phyloP scores from a whole-genome alignment of 352 stramenopile species.

The Phytophthora gonapodyides region DNA sequence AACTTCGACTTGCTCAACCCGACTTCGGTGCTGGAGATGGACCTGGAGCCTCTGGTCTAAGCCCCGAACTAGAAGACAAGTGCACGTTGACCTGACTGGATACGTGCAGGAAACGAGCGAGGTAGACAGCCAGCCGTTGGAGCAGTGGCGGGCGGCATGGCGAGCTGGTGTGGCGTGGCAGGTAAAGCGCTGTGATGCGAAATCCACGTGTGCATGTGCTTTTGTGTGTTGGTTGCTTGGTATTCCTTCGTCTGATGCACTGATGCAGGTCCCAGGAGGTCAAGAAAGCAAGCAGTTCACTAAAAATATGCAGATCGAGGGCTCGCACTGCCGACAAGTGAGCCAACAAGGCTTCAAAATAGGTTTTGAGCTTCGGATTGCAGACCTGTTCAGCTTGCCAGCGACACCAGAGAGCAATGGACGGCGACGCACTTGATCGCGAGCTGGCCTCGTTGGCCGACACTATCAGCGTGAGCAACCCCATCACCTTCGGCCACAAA shows the following conservation, averaged over 20 bases:
- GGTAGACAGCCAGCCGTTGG: conserved; percentile 30
- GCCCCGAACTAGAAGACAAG: conserved; percentile 19
- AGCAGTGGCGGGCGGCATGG: conserved; percentile 5
- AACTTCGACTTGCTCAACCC: conserved; percentile 99
- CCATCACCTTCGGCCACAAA: conserved; percentile 73
- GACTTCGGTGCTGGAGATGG: conserved; percentile 96
- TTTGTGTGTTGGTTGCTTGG: conserved; percentile 14
- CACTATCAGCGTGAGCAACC: conserved; percentile 79
- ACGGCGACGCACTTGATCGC: conserved; percentile 64
- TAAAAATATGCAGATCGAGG: conserved; percentile 18
- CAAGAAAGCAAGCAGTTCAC: background rate
- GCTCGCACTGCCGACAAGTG: background rate
- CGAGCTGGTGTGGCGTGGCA: conserved; percentile 12
- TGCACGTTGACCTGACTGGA: conserved; percentile 16
- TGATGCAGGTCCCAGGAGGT: background rate
- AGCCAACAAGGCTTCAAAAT: conserved; percentile 21
- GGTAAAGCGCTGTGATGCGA: conserved; percentile 33
- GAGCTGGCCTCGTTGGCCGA: conserved; percentile 73
- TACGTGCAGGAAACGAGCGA: conserved; percentile 10
- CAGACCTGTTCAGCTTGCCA: background rate
- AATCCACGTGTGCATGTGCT: conserved; percentile 36
- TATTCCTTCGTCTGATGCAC: conserved; percentile 8
- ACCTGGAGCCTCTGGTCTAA: conserved; percentile 97
- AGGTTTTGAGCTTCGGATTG: conserved; percentile 1
- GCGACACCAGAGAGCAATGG: conserved; percentile 8